A percentile compares a stretch with the other conserved stretches of the same genome.
phyloP scores from a whole-genome alignment of 805 yeast genomes.

The Candida nonsorbophila region DNA sequence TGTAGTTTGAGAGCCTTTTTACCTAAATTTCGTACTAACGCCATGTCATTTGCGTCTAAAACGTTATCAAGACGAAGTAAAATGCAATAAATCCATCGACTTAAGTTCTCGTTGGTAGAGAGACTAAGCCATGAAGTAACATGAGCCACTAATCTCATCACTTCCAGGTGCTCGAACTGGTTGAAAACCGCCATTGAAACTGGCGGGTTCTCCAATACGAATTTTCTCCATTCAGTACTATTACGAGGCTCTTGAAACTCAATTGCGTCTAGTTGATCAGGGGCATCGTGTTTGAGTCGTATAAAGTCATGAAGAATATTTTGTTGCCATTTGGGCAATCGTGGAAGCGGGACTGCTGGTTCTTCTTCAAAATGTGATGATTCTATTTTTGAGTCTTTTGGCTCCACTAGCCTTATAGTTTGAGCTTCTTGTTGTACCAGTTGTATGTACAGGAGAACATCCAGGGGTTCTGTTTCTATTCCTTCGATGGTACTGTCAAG shows the following conservation, averaged over 20 bases:
- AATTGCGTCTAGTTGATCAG: too few relatives aligned
- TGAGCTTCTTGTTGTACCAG: too few relatives aligned
- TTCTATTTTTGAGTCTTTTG: too few relatives aligned
- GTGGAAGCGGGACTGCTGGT: too few relatives aligned
- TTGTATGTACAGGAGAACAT: too few relatives aligned
- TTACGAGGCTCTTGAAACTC: constrained; percentile 17
- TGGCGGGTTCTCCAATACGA: constrained; percentile 21
- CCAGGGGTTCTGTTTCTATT: too few relatives aligned
- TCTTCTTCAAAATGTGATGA: too few relatives aligned
- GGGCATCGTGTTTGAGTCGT: too few relatives aligned
- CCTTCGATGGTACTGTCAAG: too few relatives aligned
- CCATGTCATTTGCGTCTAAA: constrained; percentile 26
- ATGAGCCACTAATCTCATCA: constrained; percentile 28
- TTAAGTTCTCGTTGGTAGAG: constrained; percentile 17
- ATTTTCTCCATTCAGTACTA: constrained; percentile 26
- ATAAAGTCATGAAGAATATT: too few relatives aligned
- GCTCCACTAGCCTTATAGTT: too few relatives aligned
- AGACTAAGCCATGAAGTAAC: constrained; percentile 34
- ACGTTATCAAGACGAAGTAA: constrained; percentile 30
- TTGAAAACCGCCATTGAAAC: constrained; percentile 18
- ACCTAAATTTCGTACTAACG: constrained; percentile 32
- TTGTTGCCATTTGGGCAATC: too few relatives aligned
- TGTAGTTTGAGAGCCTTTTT: constrained; percentile 30
- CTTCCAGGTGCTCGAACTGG: constrained; percentile 23
- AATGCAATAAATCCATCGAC: constrained; percentile 31